Conservation (phyloP, 352 stramenopile species). For the Phytopythium vexans region DNA sequence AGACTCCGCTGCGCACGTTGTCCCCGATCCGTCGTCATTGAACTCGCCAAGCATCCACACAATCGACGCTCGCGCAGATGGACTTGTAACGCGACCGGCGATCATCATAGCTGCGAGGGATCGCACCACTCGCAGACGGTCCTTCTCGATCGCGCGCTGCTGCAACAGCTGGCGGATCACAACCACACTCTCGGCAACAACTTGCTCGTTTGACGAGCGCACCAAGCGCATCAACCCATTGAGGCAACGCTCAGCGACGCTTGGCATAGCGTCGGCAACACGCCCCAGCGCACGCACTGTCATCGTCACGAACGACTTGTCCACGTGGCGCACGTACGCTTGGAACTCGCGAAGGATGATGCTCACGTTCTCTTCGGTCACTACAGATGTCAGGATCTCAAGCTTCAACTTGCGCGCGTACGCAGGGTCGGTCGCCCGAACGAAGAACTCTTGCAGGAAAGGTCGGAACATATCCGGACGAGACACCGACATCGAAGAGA, state of each 20-base stretch:
- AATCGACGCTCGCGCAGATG: slow-evolving; percentile 83
- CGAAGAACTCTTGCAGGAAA: slow-evolving; percentile 98
- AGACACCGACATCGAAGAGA: slow-evolving; percentile 93
- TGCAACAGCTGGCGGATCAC: slow-evolving; percentile 95
- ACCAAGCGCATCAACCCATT: slow-evolving; percentile 85
- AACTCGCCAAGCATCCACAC: slow-evolving; percentile 94
- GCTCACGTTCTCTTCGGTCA: slow-evolving; percentile 90
- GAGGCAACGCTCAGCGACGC: slow-evolving; percentile 89
- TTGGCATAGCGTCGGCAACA: slow-evolving; percentile 88
- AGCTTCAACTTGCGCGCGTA: slow-evolving; percentile 97
- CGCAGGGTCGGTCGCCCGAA: slow-evolving; percentile 92
- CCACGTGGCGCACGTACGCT: slow-evolving; percentile 93
- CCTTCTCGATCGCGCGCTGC: slow-evolving; percentile 79
- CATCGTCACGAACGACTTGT: slow-evolving; percentile 95
- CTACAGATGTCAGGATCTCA: slow-evolving; percentile 94
- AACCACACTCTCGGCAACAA: slow-evolving; percentile 95
- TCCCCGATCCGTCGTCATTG: slow-evolving; percentile 54
- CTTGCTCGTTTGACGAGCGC: slow-evolving; percentile 80
- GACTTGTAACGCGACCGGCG: slow-evolving; percentile 59
- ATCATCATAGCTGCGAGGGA: slow-evolving; percentile 81
- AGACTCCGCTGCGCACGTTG: slow-evolving; percentile 76
- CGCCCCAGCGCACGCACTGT: slow-evolving; percentile 92
- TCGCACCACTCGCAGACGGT: slow-evolving; percentile 69
- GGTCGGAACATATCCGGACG: slow-evolving; percentile 95
- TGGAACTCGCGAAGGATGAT: slow-evolving; percentile 95